phyloP scores from a whole-genome alignment of 768 basidiomycete species.

The Holtermanniella nyarrowii region DNA sequence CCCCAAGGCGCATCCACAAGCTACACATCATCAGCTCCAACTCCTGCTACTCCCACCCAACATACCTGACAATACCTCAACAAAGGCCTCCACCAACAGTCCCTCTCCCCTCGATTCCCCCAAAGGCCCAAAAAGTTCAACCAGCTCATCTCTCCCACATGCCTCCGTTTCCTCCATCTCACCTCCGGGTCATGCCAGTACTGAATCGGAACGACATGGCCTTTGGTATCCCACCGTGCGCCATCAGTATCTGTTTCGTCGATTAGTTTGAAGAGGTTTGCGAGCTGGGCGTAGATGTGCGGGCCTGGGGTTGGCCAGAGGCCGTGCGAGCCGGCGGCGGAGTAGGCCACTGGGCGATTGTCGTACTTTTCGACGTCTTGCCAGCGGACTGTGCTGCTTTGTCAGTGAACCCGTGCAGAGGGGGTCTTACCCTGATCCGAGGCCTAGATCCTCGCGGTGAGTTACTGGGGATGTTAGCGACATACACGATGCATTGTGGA shows the following conservation, averaged over 20 bases:
- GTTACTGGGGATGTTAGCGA: slow-evolving; percentile 10
- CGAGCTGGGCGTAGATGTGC: slow-evolving; percentile 28
- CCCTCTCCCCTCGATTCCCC: slow-evolving; percentile 29
- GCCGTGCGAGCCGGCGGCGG: slow-evolving; percentile 33
- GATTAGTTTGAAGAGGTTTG: slow-evolving; percentile 24
- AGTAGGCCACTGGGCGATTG: slow-evolving; percentile 25
- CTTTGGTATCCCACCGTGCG: slow-evolving; percentile 30
- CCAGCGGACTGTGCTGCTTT: slow-evolving; percentile 26
- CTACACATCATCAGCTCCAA: slow-evolving; percentile 2
- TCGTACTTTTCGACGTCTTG: slow-evolving; percentile 22
- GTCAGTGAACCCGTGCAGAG: background rate
- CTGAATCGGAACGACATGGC: slow-evolving; percentile 15
- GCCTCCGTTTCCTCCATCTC: slow-evolving; percentile 4
- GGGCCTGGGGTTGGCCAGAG: slow-evolving; percentile 28
- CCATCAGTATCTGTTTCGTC: slow-evolving; percentile 30
- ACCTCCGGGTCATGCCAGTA: slow-evolving; percentile 21
- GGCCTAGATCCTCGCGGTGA: slow-evolving; percentile 12
- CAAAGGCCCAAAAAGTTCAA: slow-evolving; percentile 27
- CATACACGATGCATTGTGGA: background rate
- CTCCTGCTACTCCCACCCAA: background rate
- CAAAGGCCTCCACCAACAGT: slow-evolving; percentile 29
- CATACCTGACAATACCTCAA: slow-evolving; percentile 25
- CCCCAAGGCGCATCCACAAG: slow-evolving; percentile 24
- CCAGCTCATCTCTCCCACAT: slow-evolving; percentile 19
- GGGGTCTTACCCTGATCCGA: slow-evolving; percentile 18